Base-by-base conservation (phyloP, 345 rosid species). In the Isatis tinctoria region DNA sequence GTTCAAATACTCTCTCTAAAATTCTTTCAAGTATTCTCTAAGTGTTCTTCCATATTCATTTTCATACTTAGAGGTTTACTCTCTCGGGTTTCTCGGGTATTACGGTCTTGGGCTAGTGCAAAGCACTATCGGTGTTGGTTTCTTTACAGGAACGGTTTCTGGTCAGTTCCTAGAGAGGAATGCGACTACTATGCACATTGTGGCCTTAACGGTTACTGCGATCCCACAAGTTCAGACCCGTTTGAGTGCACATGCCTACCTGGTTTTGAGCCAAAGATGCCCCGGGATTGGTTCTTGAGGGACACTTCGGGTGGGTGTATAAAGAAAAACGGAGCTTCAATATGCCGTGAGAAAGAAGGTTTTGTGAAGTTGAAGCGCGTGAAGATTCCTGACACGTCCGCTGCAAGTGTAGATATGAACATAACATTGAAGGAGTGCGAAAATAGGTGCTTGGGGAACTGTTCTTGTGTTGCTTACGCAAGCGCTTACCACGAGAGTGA, bases 131-230 rank as follows among this genome's bases (percentile, higher is more conserved):
- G n/a, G n/a, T n/a, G n/a, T n/a, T n/a, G n/a, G n/a, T n/a, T n/a
- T n/a, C n/a, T n/a, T n/a, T n/a, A n/a, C n/a, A n/a, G 97, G 97
- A 78, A 64, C 1, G 81, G 43, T 10, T 72, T 79, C 51, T 82
- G 80, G 83, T 71, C 70, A 2, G 82, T 67, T 51, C 96, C 96
- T 0, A 80, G 76, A 37, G 96, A 94, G 40, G 76, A 67, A 17
- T 94, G 97, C 30, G 98, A 91, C 35, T 57, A 44, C 66, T 86
- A 88, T 36, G 28, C 65, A 11, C 73, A 78, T 28, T 94, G 97
- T 41, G 98, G 95, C 9, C 70, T 72, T 2, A 83, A 85, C 44
- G 66, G 81, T 69, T 78, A 74, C 2, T 87, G 93, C 16, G 80
- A 86, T 69, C 49, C 82, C 0, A 49, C 72, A 3, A 52, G 14